Evolutionary conservation across 2,329 filamentous ascomycete species (phyloP), one percentile per base, ranked within the genome.

Genomic region (Chlorencoelia australis): DNA sequence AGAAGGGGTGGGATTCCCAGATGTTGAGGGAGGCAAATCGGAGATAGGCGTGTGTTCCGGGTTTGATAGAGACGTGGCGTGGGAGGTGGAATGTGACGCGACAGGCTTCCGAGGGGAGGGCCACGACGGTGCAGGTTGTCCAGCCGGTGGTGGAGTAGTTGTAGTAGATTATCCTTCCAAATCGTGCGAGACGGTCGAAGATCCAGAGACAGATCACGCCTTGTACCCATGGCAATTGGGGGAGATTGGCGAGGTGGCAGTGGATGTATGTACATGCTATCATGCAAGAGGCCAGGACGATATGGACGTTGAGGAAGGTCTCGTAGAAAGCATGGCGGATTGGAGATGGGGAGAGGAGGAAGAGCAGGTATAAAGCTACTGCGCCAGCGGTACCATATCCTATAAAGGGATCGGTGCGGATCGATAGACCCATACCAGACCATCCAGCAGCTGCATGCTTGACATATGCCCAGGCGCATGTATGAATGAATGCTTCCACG

Each of bases 301-400:
- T 87, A 62, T 96, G 91, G 19, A 81, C 62, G 56, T 83, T 85
- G 50, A 96, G 71, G 64, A 98, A 98, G 1, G 86, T 93, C 64
- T 98, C 91, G 64, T 98, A 98, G 58, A 94, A 95, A 25, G 88
- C 87, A 59, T 95, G 89, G 43, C 91, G 79, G 34, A 98, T 56
- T 0, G 87, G 81, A 2, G 86, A 89, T 36, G 82, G 65, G 7
- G 86, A 80, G 18, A 80, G 66, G 34, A 94, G 52, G 36, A 82
- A 54, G 30, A 96, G 66, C 29, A 82, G 56, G 26, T 73, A 50
- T 55, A 94, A 72, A 24, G 73, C 69, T 32, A 73, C 57, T 2
- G 66, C 71, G 30, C 70, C 79, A 17, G 79, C 63, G 51, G 75
- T 69, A 28, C 80, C 81, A 24, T 63, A 79, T 19, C 62, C 59